Conservation (phyloP, 2,329 filamentous ascomycete species). For the Botrytis elliptica region DNA sequence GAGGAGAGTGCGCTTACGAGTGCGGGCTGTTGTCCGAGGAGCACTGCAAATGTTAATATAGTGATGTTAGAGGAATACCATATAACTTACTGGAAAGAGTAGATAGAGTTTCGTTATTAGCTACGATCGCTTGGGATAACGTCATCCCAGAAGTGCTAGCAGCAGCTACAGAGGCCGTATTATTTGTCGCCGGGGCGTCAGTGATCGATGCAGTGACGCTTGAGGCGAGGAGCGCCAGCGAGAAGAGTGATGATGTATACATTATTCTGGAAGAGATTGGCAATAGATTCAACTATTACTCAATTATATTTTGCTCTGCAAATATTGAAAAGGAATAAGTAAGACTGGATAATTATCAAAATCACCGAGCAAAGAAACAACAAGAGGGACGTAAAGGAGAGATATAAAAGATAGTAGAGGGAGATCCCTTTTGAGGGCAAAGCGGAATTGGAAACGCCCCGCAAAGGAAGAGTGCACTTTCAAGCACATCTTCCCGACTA, state of each 20-base stretch:
- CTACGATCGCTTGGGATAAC: not conserved
- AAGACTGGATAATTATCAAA: conserved; percentile 13
- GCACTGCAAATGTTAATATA: conserved; percentile 10
- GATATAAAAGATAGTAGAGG: not conserved
- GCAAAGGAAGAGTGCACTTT: not conserved
- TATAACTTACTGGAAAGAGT: conserved; percentile 11
- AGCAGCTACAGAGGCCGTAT: not conserved
- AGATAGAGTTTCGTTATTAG: conserved; percentile 9
- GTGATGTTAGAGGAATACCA: not conserved
- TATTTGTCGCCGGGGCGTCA: not conserved
- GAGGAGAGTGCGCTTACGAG: conserved; percentile 11
- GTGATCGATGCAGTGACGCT: conserved; percentile 3
- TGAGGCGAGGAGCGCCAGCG: not conserved
- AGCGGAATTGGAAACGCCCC: conserved; percentile 6
- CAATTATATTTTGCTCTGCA: conserved; percentile 14
- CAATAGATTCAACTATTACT: conserved; percentile 20
- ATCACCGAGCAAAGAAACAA: conserved; percentile 3
- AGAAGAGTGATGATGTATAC: conserved; percentile 17
- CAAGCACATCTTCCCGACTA: not conserved
- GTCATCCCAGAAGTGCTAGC: not conserved
- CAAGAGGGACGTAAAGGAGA: not conserved
- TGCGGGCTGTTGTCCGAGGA: conserved; percentile 16
- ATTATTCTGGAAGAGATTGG: conserved; percentile 12
- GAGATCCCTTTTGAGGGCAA: not conserved
- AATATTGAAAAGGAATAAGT: conserved; percentile 3